Conservation (phyloP, 2,329 filamentous ascomycete species). For the Cladosporium oxysporum region DNA sequence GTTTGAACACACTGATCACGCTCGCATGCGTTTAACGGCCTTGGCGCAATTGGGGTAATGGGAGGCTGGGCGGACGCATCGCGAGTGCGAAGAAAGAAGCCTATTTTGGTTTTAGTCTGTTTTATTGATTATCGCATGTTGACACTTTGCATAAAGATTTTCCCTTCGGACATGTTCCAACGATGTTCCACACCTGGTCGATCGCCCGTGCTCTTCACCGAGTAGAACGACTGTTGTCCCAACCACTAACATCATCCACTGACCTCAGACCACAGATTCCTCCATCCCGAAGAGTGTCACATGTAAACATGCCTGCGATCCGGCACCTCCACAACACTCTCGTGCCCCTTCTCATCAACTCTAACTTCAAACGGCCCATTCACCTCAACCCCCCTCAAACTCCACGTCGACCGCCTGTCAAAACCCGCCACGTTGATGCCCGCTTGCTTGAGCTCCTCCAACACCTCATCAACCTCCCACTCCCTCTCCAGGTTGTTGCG, state of each 20-base stretch:
- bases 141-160: background rate
- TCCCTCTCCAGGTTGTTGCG: background rate
- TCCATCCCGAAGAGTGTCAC: background rate
- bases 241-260: background rate
- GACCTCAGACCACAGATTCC: background rate
- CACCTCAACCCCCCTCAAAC: constrained; percentile 7
- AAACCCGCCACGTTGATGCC: background rate
- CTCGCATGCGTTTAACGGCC: background rate
- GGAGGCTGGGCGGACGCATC: background rate
- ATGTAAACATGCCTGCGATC: background rate
- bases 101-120: background rate
- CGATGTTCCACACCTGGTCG: background rate
- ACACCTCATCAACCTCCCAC: background rate
- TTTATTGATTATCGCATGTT: background rate
- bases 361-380: constrained; percentile 1
- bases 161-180: background rate
- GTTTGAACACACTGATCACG: background rate
- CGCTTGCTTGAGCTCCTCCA: background rate
- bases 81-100: background rate
- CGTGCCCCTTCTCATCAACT: constrained; percentile 5
- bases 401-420: background rate
- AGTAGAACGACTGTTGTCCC: background rate
- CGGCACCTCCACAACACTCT: constrained; percentile 1
- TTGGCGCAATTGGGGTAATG: background rate
- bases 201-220: background rate